Percentiles rank a stretch among this genome's conserved stretches.
These are phyloP conservation scores for Ceratocystis cacaofunesta DNA, from an alignment of 2,329 filamentous ascomycete genomes.

Conservation along the genomic window DNA sequence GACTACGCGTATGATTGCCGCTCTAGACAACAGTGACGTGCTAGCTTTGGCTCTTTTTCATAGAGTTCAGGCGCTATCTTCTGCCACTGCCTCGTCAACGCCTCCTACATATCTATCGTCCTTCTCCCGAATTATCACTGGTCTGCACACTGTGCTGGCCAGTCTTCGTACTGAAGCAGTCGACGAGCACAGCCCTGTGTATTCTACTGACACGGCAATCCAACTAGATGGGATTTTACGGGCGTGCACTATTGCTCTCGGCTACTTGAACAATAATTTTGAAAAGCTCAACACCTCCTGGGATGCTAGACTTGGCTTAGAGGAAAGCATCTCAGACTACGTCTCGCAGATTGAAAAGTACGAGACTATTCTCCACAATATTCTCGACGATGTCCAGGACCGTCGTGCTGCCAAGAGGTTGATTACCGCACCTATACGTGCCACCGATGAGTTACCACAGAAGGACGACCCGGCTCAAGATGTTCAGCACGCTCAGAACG, in stretches of 20 bases:
- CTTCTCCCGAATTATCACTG: slow-evolving; percentile 35
- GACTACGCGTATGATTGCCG: slow-evolving; percentile 22
- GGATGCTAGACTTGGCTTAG: slow-evolving; percentile 18
- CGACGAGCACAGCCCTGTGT: slow-evolving; percentile 39
- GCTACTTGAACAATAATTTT: slow-evolving; percentile 39
- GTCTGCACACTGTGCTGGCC: slow-evolving; percentile 40
- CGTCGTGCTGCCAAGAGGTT: slow-evolving; percentile 31
- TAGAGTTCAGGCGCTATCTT: slow-evolving; percentile 29
- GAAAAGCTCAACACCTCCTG: slow-evolving; percentile 28
- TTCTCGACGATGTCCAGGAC: slow-evolving; percentile 43
- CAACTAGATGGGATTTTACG: slow-evolving; percentile 38
- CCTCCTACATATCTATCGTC: slow-evolving; percentile 25
- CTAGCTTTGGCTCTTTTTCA: slow-evolving; percentile 41
- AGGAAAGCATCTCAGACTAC: slow-evolving; percentile 16
- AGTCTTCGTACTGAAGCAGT: slow-evolving; percentile 42
- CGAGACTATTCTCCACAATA: slow-evolving; percentile 38
- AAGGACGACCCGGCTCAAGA: slow-evolving; percentile 32
- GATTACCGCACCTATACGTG: slow-evolving; percentile 20
- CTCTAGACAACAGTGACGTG: slow-evolving; percentile 41
- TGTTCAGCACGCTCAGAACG: background rate
- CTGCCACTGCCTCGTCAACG: slow-evolving; percentile 27
- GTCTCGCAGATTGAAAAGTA: slow-evolving; percentile 33
- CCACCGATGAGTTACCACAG: slow-evolving; percentile 27
- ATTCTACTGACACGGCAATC: slow-evolving; percentile 31
- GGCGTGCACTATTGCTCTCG: slow-evolving; percentile 40